phyloP scores from a whole-genome alignment of 106 monocot species.

The Acanthochlamys bracteata region DNA sequence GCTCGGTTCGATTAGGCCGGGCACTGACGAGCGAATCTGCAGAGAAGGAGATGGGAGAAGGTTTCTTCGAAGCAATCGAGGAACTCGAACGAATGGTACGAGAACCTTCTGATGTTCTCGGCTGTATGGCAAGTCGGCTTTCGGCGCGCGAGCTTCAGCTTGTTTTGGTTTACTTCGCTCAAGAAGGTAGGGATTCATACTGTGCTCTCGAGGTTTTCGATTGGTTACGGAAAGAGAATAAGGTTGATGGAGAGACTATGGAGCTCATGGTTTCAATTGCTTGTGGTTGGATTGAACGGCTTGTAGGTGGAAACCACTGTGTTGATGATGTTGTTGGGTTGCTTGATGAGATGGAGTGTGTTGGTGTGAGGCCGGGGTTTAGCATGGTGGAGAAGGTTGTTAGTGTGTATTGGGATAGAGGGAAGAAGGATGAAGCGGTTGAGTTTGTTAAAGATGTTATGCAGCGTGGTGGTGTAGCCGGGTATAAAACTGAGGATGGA shows the following conservation, averaged over 20 bases:
- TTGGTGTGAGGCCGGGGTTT: conserved; percentile 80
- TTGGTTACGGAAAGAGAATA: conserved; percentile 72
- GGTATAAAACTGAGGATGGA: conserved; percentile 16
- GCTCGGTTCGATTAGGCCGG: conserved; percentile 30
- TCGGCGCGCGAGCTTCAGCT: conserved; percentile 87
- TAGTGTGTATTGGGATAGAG: conserved; percentile 82
- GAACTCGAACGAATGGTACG: conserved; percentile 76
- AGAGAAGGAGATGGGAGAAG: conserved; percentile 36
- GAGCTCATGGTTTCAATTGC: conserved; percentile 92
- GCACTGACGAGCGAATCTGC: conserved; percentile 20
- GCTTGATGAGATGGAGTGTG: conserved; percentile 90
- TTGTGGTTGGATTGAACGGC: conserved; percentile 80
- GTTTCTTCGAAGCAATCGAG: conserved; percentile 64
- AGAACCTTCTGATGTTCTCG: conserved; percentile 73
- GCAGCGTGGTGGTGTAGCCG: conserved; percentile 43
- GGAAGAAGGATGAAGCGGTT: conserved; percentile 66
- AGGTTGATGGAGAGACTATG: conserved; percentile 84
- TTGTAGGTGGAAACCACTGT: conserved; percentile 40
- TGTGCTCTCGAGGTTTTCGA: conserved; percentile 96
- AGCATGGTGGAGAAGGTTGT: conserved; percentile 94
- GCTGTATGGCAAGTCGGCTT: conserved; percentile 50
- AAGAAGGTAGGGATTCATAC: conserved; percentile 90
- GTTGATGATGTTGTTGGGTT: conserved; percentile 68
- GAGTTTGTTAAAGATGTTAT: conserved; percentile 68
- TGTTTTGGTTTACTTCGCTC: conserved; percentile 84